Percentiles rank a stretch among this genome's conserved stretches.
phyloP scores from a whole-genome alignment of 2,329 filamentous ascomycete species.

The Fusarium xylarioides region DNA sequence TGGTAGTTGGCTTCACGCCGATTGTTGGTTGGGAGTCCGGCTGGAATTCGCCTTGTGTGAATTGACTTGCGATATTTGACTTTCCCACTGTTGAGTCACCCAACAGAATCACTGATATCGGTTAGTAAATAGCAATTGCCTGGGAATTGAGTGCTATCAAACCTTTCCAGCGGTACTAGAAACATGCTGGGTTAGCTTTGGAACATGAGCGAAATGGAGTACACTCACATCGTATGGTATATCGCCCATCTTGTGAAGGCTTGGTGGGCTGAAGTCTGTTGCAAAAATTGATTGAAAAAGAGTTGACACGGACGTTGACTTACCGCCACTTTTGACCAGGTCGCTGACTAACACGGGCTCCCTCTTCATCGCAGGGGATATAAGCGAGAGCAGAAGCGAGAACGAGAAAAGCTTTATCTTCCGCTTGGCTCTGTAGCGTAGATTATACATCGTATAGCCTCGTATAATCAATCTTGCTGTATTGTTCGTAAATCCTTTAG shows the following conservation, averaged over 20 bases:
- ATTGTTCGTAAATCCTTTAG: not conserved
- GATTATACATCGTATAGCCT: too few species aligned
- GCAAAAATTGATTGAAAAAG: not conserved
- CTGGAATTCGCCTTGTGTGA: not conserved
- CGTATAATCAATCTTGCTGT: too few species aligned
- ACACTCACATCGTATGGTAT: not conserved
- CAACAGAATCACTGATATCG: not conserved
- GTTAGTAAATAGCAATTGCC: not conserved
- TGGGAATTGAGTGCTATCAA: rapidly evolving
- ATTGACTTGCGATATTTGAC: constrained; percentile 5
- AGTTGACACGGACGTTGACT: not conserved
- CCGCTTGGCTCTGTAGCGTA: too few species aligned
- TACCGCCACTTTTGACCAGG: not conserved
- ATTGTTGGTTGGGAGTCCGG: not conserved
- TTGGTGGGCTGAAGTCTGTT: too few species aligned
- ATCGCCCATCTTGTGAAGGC: not conserved
- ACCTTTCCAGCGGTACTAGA: not conserved
- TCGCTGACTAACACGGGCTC: not conserved
- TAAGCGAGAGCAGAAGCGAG: not conserved
- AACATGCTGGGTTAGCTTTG: rapidly evolving
- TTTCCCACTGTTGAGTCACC: constrained; percentile 4
- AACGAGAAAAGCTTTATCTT: not conserved
- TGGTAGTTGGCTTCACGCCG: not conserved
- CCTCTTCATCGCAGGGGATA: not conserved
- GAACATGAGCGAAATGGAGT: rapidly evolving